Evolutionary conservation across 805 yeast species (phyloP).

Genomic region (Teunomyces kruisii): DNA sequence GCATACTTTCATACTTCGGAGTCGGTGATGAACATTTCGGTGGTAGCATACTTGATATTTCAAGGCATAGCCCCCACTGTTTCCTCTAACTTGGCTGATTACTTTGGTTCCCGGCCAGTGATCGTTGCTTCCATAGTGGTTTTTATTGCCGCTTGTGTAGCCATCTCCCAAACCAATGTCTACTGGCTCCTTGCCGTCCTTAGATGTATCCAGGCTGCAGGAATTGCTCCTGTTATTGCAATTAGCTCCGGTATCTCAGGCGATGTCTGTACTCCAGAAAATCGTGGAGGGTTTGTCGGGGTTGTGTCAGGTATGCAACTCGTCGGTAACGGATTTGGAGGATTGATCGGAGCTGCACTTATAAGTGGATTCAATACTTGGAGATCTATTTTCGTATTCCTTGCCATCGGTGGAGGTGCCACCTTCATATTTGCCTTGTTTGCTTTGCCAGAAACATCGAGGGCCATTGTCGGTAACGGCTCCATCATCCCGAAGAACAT

Average conservation of each 20-base stretch:
- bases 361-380: conserved; percentile 41
- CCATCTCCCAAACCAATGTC: conserved; percentile 56
- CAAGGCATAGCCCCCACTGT: conserved; percentile 79
- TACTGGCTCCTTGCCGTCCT: conserved; percentile 64
- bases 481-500: conserved; percentile 51
- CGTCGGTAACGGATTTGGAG: conserved; percentile 77
- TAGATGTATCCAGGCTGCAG: conserved; percentile 76
- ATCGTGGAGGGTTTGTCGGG: conserved; percentile 75
- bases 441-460: conserved; percentile 70
- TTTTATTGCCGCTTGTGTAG: conserved; percentile 63
- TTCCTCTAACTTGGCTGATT: conserved; percentile 67
- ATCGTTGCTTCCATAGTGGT: conserved; percentile 52
- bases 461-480: conserved; percentile 76
- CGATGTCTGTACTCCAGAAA: conserved; percentile 64
- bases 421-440: conserved; percentile 25
- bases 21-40: conserved; percentile 66
- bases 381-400: conserved; percentile 79
- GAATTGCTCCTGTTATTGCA: conserved; percentile 75
- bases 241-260: conserved; percentile 71
- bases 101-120: conserved; percentile 70
- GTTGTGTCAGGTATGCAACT: conserved; percentile 62
- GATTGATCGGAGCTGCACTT: conserved; percentile 60
- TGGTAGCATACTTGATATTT: conserved; percentile 71
- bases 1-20: conserved; percentile 53
- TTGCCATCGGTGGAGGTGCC: conserved; percentile 61